These are phyloP conservation scores for Fusarium udum DNA, from an alignment of 2,329 filamentous ascomycete species.

Conservation along the genomic window DNA sequence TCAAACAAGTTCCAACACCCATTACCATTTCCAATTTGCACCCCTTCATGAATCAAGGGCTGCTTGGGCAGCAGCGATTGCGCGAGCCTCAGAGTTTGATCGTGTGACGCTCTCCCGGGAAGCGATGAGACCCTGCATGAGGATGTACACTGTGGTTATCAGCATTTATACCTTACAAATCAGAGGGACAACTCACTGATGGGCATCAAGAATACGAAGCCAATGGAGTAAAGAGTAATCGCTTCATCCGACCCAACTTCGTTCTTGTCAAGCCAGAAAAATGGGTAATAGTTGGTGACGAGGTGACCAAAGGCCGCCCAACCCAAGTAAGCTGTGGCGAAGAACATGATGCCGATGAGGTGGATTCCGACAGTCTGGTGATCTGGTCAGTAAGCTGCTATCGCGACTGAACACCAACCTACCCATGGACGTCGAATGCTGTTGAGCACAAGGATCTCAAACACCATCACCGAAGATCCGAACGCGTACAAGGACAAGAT, in stretches of 20 bases:
- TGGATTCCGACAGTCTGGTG: constrained; percentile 57
- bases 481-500: constrained; percentile 58
- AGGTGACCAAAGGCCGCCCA: constrained; percentile 60
- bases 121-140: constrained; percentile 60
- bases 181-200: constrained; percentile 52
- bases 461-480: constrained; percentile 54
- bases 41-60: constrained; percentile 33
- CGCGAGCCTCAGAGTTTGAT: constrained; percentile 39
- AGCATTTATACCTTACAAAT: constrained; percentile 2
- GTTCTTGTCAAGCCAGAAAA: constrained; percentile 61
- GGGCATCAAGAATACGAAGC: constrained; percentile 56
- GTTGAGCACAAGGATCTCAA: constrained; percentile 61
- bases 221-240: constrained; percentile 55
- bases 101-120: constrained; percentile 56
- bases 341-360: constrained; percentile 52
- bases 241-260: constrained; percentile 56
- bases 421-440: constrained; percentile 63
- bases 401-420: constrained; percentile 31
- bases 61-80: constrained; percentile 38
- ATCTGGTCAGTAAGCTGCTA: constrained; percentile 12
- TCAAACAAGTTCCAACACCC: background rate
- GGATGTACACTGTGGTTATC: constrained; percentile 53
- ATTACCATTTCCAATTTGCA: background rate
- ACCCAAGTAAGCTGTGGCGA: constrained; percentile 57
- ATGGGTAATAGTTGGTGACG: constrained; percentile 56